Conservation (phyloP, 1,139 yeast species). For the Pichia sp. region DNA sequence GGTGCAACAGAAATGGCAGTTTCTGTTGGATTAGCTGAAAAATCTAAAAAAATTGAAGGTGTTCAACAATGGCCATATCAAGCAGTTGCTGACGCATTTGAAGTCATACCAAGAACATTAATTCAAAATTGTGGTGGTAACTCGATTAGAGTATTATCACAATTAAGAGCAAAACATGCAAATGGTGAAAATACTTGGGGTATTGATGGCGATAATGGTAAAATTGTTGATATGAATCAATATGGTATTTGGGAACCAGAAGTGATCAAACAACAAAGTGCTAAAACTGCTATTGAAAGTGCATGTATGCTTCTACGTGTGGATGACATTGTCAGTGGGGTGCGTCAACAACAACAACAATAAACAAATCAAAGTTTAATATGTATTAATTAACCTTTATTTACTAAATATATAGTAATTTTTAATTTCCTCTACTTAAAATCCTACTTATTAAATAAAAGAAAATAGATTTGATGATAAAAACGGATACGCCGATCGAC, state of each 20-base stretch:
- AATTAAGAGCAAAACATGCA: slow-evolving; percentile 94
- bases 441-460: too few species aligned
- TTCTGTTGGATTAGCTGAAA: slow-evolving; percentile 79
- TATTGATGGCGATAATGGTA: slow-evolving; percentile 91
- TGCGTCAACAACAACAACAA: slow-evolving; percentile 42
- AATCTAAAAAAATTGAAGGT: slow-evolving; percentile 90
- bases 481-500: too few species aligned
- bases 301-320: slow-evolving; percentile 92
- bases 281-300: slow-evolving; percentile 95
- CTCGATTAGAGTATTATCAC: slow-evolving; percentile 83
- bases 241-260: slow-evolving; percentile 99
- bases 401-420: too few species aligned
- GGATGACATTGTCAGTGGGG: slow-evolving; percentile 97
- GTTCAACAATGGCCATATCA: slow-evolving; percentile 98
- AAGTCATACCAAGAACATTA: slow-evolving; percentile 94
- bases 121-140: slow-evolving; percentile 98
- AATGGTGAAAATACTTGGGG: slow-evolving; percentile 82
- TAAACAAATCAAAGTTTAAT: too few species aligned
- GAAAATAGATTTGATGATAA: too few species aligned
- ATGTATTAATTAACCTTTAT: too few species aligned
- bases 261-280: slow-evolving; percentile 92
- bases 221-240: slow-evolving; percentile 88
- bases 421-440: too few species aligned
- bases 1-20: slow-evolving; percentile 99
- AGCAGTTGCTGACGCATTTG: slow-evolving; percentile 98